Evolutionary conservation across 2,329 filamentous ascomycete genomes (phyloP).

Genomic region (Fusarium brevicatenulatum): DNA sequence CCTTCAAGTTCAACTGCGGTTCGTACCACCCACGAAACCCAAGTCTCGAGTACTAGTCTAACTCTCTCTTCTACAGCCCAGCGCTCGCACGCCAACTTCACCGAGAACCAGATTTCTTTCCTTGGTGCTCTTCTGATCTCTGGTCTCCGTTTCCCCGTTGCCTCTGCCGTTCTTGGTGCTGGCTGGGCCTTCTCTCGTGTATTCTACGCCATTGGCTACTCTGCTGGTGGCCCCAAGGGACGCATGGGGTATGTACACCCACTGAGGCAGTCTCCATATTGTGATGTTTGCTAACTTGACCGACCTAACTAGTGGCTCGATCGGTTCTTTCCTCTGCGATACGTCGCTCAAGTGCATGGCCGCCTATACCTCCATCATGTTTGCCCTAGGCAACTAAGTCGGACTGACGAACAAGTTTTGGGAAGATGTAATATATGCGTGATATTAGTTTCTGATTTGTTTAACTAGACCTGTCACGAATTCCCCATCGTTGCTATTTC

Average conservation of each 20-base stretch:
- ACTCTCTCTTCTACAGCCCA: constrained; percentile 55
- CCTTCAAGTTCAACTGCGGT: constrained; percentile 72
- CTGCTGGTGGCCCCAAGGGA: constrained; percentile 57
- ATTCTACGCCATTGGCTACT: constrained; percentile 67
- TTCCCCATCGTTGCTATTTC: constrained; percentile 21
- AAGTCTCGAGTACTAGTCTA: not conserved
- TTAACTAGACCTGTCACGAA: constrained; percentile 17
- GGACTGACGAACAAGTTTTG: not conserved
- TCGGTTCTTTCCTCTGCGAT: constrained; percentile 50
- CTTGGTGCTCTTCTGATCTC: constrained; percentile 64
- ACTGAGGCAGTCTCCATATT: not conserved
- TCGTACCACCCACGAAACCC: constrained; percentile 33
- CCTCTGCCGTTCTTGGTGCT: constrained; percentile 60
- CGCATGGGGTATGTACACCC: constrained; percentile 50
- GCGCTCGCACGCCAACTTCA: constrained; percentile 71
- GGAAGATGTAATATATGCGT: constrained; percentile 2
- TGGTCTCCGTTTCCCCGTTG: constrained; percentile 64
- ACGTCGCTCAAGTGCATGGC: constrained; percentile 55
- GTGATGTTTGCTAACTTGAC: constrained; percentile 29
- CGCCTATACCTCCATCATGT: constrained; percentile 54
- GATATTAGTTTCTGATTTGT: constrained; percentile 18
- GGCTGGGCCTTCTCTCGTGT: constrained; percentile 64
- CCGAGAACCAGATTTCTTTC: constrained; percentile 67
- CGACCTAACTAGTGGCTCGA: constrained; percentile 48
- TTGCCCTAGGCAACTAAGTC: constrained; percentile 49